A percentile compares a stretch with the other conserved stretches of the same genome.
Evolutionary conservation across 2,329 filamentous ascomycete species (phyloP).

Genomic region (Zasmidium angulare): DNA sequence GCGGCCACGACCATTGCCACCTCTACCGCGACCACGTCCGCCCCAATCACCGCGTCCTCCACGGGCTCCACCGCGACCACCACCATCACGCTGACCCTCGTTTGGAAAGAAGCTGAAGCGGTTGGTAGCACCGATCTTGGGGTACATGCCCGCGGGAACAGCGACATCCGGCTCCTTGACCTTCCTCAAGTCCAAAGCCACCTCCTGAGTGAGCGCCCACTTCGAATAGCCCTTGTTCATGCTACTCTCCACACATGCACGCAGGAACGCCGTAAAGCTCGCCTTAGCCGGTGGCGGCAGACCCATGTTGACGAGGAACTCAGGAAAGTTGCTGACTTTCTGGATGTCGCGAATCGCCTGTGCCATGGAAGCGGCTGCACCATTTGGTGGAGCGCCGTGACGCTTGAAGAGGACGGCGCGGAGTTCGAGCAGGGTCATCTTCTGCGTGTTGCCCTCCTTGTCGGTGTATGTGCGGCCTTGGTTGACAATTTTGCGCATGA

Average conservation of each 20-base stretch:
- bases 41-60: slow-evolving; percentile 2
- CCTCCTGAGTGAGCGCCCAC: slow-evolving; percentile 19
- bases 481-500: slow-evolving; percentile 22
- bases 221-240: slow-evolving; percentile 22
- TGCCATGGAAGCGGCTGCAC: slow-evolving; percentile 20
- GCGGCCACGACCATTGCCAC: background rate
- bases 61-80: background rate
- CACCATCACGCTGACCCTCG: background rate
- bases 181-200: slow-evolving; percentile 19
- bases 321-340: slow-evolving; percentile 17
- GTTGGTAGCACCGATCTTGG: background rate
- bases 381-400: slow-evolving; percentile 22
- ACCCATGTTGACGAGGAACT: slow-evolving; percentile 20
- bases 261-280: slow-evolving; percentile 19
- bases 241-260: slow-evolving; percentile 15
- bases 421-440: slow-evolving; percentile 14
- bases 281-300: slow-evolving; percentile 7
- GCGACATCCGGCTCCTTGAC: slow-evolving; percentile 18
- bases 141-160: slow-evolving; percentile 12
- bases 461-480: slow-evolving; percentile 1
- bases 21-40: background rate
- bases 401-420: slow-evolving; percentile 21
- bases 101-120: slow-evolving; percentile 20
- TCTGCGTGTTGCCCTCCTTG: background rate
- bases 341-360: slow-evolving; percentile 21